Percentiles rank a stretch among this genome's conserved stretches.
These are phyloP conservation scores for Lentinula aciculospora DNA, from an alignment of 768 basidiomycete species.

Conservation along the genomic window DNA sequence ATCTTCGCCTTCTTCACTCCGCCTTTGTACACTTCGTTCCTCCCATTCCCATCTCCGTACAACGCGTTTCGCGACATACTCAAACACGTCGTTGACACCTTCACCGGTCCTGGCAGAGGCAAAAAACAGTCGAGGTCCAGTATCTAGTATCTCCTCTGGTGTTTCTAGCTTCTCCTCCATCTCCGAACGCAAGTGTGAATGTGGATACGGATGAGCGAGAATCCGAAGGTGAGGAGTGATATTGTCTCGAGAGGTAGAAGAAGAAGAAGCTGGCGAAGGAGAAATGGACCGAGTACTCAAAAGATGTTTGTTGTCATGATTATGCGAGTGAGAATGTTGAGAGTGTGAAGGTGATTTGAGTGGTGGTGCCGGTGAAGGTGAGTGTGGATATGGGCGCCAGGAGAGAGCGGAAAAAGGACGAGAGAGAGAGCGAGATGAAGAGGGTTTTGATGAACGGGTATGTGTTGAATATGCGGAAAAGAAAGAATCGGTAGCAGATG, in stretches of 20 bases:
- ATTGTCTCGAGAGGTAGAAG: not conserved
- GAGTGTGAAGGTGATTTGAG: slow-evolving; percentile 6
- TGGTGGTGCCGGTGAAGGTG: slow-evolving; percentile 7
- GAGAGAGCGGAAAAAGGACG: not conserved
- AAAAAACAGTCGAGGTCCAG: slow-evolving; percentile 63
- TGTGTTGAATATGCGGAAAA: not conserved
- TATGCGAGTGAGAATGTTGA: not conserved
- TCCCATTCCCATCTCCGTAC: slow-evolving; percentile 62
- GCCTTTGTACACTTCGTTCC: slow-evolving; percentile 44
- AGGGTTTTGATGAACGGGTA: not conserved
- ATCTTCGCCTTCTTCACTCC: slow-evolving; percentile 32
- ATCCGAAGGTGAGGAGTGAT: not conserved
- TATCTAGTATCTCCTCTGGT: slow-evolving; percentile 23
- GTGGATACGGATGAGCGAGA: slow-evolving; percentile 2
- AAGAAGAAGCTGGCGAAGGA: not conserved
- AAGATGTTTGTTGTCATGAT: not conserved
- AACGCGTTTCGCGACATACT: slow-evolving; percentile 64
- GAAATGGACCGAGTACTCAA: not conserved
- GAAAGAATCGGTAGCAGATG: not conserved
- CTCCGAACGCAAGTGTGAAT: slow-evolving; percentile 11
- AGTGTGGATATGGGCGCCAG: not conserved
- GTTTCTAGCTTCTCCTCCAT: not conserved
- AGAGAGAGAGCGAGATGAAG: not conserved
- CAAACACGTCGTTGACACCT: slow-evolving; percentile 69
- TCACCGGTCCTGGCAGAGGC: slow-evolving; percentile 76